Evolutionary conservation across 139 green algal genomes (phyloP).

Genomic region (Tetraselmis striata): DNA sequence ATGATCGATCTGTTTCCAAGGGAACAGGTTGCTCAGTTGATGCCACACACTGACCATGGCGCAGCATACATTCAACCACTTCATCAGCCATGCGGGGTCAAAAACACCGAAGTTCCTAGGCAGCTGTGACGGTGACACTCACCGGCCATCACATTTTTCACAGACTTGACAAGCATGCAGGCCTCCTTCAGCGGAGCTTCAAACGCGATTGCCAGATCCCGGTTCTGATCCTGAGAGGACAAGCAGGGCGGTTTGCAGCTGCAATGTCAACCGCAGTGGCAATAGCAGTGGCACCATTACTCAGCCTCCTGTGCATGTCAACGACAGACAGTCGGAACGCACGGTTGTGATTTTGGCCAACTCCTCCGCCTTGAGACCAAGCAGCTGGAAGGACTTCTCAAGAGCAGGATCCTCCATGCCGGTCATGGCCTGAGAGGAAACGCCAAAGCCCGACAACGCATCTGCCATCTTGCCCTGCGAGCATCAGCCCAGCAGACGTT

Average conservation of each 20-base stretch:
- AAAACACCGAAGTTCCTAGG: too few species aligned
- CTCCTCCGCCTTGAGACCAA: background rate
- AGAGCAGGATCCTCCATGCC: slow-evolving; percentile 48
- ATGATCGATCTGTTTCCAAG: background rate
- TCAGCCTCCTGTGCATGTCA: background rate
- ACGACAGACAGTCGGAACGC: background rate
- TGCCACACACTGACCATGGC: too few species aligned
- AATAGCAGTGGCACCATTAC: too few species aligned
- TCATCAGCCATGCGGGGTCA: too few species aligned
- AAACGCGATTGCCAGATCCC: background rate
- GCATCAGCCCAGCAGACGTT: slow-evolving; percentile 14
- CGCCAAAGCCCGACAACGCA: slow-evolving; percentile 24
- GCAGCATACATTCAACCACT: too few species aligned
- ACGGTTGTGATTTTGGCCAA: background rate
- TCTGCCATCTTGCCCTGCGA: slow-evolving; percentile 38
- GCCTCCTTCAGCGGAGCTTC: background rate
- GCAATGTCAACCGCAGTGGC: too few species aligned
- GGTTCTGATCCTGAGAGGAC: background rate
- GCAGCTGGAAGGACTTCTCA: background rate
- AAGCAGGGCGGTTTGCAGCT: background rate
- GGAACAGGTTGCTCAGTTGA: too few species aligned
- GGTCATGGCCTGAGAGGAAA: slow-evolving; percentile 32
- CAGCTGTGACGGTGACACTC: background rate
- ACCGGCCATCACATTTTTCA: background rate
- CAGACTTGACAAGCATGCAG: background rate